Base-by-base conservation (phyloP, 371 early-diverging fungal genomes). In the Blastocladiella emersonii region DNA sequence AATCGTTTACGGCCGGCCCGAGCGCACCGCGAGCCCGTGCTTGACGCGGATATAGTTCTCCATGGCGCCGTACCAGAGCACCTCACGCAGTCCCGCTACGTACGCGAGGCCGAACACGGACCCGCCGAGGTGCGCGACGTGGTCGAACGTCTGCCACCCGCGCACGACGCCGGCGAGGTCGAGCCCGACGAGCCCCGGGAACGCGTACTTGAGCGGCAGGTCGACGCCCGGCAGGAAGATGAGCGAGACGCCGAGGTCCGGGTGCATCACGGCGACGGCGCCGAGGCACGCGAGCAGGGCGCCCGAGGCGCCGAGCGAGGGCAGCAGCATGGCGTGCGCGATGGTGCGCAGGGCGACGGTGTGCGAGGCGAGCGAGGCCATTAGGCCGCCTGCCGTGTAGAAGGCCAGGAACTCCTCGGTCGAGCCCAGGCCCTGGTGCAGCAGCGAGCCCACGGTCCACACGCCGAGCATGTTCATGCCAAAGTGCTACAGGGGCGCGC, bases 241-340 rank as follows among this genome's bases (percentile, higher is more conserved):
- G 3, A 91, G 64, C 39, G 73, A 73, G 3, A 88, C 78, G 30
- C 77, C 74, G 5, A 83, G 69, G 23, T 87, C 66, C 0, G 91
- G 91, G 56, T 77, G 74, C 61, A 79, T 27, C 35, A 75, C 69
- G 30, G 86, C 82, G 5, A 78, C 77, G 0, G 77, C 71, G 23
- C 81, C 79, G 27, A 89, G 56, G 30, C 84, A 74, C 19, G 83
- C 80, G 63, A 85, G 90, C 37, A 91, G 73, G 3, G 87, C 89
- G 13, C 91, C 90, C 61, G 85, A 84, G 43, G 91, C 91, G 34
- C 91, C 91, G 12, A 90, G 72, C 19, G 80, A 77, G 2, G 87
- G 88, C 53, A 82, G 57, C 7, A 74, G 27, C 6, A 66, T 34
- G 17, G 15, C 41, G 23, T 44, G 25, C 1, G 71, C 71, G 34